These are phyloP conservation scores for Eurotiales sp. DNA, from an alignment of 2,329 filamentous ascomycete species.

Conservation along the genomic window DNA sequence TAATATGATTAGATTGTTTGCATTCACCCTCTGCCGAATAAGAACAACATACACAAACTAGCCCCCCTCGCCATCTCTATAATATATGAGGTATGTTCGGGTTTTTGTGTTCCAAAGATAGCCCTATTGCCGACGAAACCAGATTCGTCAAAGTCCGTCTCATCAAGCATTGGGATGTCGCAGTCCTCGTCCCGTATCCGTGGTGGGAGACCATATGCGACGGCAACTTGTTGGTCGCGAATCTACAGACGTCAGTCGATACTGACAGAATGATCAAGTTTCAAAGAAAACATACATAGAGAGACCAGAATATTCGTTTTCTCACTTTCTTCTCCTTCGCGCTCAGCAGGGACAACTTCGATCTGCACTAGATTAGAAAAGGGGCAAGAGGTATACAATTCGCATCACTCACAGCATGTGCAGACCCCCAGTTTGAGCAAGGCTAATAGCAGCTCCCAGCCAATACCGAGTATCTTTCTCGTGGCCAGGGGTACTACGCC, in stretches of 20 bases:
- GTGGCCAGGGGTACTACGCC: constrained; percentile 49
- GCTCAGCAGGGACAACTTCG: constrained; percentile 28
- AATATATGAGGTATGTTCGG: constrained; percentile 32
- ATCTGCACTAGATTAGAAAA: constrained; percentile 24
- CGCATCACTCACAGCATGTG: constrained; percentile 29
- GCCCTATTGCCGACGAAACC: constrained; percentile 22
- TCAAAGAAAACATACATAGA: constrained; percentile 36
- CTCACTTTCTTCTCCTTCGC: constrained; percentile 36
- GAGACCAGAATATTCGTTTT: constrained; percentile 53
- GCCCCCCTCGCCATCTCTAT: constrained; percentile 40
- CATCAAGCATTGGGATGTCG: constrained; percentile 39
- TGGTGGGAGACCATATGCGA: constrained; percentile 44
- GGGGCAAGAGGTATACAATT: background rate
- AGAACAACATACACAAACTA: constrained; percentile 26
- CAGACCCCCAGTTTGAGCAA: constrained; percentile 48
- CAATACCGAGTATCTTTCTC: constrained; percentile 51
- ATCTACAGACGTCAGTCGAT: constrained; percentile 25
- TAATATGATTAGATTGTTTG: constrained; percentile 1
- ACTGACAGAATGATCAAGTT: background rate
- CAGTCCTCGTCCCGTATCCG: constrained; percentile 50
- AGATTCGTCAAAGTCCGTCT: constrained; percentile 36
- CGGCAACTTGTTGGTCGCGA: constrained; percentile 47
- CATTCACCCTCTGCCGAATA: background rate
- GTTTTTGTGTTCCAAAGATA: constrained; percentile 28
- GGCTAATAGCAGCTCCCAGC: constrained; percentile 49